Evolutionary conservation across 345 rosid genomes (phyloP).

Genomic region (Syzygium aromaticum): DNA sequence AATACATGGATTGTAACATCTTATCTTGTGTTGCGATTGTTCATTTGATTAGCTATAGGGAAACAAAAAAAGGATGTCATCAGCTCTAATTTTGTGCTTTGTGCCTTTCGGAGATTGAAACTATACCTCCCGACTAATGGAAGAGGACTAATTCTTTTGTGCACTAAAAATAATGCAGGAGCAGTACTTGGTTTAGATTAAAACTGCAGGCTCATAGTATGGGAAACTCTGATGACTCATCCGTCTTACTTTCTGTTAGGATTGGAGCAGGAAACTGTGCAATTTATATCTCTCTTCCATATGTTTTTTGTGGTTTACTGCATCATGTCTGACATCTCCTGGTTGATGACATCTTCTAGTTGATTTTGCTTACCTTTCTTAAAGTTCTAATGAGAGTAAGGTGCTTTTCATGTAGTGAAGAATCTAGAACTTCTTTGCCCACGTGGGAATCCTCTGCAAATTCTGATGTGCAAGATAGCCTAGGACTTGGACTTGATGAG

Average conservation of each 20-base stretch:
- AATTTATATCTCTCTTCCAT: too few relatives aligned
- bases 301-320: neutral
- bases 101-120: neutral
- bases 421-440: slow-evolving; percentile 44
- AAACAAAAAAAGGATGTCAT: too few relatives aligned
- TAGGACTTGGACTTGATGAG: slow-evolving; percentile 59
- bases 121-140: neutral
- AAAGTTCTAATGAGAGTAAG: neutral
- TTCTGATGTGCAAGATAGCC: slow-evolving; percentile 16
- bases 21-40: too few relatives aligned
- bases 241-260: too few relatives aligned
- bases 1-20: neutral
- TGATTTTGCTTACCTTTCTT: neutral
- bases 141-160: neutral
- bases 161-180: neutral
- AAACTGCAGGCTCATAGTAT: neutral
- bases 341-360: neutral
- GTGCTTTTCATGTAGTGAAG: slow-evolving; percentile 41
- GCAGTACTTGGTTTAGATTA: neutral
- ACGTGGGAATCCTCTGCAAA: slow-evolving; percentile 42
- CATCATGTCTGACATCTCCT: neutral
- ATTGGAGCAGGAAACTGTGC: too few relatives aligned
- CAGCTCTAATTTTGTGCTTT: too few relatives aligned
- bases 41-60: too few relatives aligned
- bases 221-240: too few relatives aligned